Evolutionary conservation across 768 basidiomycete species (phyloP).

Genomic region (Psilocybe tampanensis): DNA sequence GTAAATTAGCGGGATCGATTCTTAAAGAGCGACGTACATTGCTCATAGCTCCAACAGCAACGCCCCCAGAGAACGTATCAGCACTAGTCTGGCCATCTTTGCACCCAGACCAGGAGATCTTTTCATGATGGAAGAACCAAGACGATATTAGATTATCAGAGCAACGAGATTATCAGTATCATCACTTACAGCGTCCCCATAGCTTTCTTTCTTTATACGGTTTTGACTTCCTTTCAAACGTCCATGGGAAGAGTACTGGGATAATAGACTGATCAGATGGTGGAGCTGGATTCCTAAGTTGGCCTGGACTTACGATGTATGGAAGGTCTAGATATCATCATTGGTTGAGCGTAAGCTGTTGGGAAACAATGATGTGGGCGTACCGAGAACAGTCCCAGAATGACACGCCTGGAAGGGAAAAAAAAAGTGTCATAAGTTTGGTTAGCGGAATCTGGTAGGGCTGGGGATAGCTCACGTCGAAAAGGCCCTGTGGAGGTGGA

Average conservation of each 20-base stretch:
- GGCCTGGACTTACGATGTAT: slow-evolving; percentile 41
- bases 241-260: slow-evolving; percentile 65
- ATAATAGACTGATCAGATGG: not conserved
- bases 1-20: not conserved
- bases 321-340: slow-evolving; percentile 42
- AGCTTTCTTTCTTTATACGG: slow-evolving; percentile 48
- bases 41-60: slow-evolving; percentile 81
- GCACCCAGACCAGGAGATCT: slow-evolving; percentile 78
- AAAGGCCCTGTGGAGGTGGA: slow-evolving; percentile 41
- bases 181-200: slow-evolving; percentile 69
- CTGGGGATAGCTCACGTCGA: slow-evolving; percentile 42
- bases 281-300: not conserved
- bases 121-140: not conserved
- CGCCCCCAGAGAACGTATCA: slow-evolving; percentile 63
- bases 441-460: not conserved
- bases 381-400: slow-evolving; percentile 55
- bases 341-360: not conserved
- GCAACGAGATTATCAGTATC: not conserved
- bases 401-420: slow-evolving; percentile 45
- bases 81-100: slow-evolving; percentile 74
- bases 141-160: not conserved
- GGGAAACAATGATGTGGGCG: slow-evolving; percentile 9
- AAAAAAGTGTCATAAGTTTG: not conserved
- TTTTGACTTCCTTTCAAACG: slow-evolving; percentile 49
- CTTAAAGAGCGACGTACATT: slow-evolving; percentile 47